Evolutionary conservation across 192 early-diverging fungal species (phyloP).

Genomic region (Umbelopsis sp.): DNA sequence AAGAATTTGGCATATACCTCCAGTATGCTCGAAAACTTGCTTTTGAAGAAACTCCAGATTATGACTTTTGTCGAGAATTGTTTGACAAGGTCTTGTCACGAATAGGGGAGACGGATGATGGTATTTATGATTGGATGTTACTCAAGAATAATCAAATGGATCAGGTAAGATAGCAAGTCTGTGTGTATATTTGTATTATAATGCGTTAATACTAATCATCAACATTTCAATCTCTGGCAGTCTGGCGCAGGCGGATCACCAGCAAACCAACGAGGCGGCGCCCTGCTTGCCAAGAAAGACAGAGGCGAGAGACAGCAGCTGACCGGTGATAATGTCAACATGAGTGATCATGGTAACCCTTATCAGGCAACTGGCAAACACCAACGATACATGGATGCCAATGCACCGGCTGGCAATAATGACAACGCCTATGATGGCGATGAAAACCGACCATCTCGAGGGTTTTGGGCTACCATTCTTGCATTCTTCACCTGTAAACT

Average conservation of each 20-base stretch:
- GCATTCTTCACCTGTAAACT: constrained; percentile 23
- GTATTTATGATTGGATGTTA: constrained; percentile 92
- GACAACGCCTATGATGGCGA: not conserved
- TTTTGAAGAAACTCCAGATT: constrained; percentile 85
- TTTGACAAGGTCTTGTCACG: constrained; percentile 76
- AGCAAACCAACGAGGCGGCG: not conserved
- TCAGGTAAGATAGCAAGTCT: constrained; percentile 31
- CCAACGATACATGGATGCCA: constrained; percentile 8
- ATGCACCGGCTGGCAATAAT: not conserved
- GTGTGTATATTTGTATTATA: no score
- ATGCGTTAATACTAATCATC: no score
- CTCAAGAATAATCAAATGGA: constrained; percentile 55
- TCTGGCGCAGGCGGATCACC: not conserved
- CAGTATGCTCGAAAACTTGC: constrained; percentile 68
- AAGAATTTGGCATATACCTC: constrained; percentile 74
- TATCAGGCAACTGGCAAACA: constrained; percentile 11
- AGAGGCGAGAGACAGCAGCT: constrained; percentile 15
- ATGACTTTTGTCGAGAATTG: constrained; percentile 66
- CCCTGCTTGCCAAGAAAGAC: constrained; percentile 1
- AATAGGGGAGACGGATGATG: constrained; percentile 78
- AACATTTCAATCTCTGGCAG: no score
- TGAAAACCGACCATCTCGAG: not conserved
- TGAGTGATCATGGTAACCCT: constrained; percentile 12
- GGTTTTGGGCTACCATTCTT: constrained; percentile 16
- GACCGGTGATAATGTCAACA: not conserved